phyloP scores from a whole-genome alignment of 441 rosid species.

The Mallotus repandus region DNA sequence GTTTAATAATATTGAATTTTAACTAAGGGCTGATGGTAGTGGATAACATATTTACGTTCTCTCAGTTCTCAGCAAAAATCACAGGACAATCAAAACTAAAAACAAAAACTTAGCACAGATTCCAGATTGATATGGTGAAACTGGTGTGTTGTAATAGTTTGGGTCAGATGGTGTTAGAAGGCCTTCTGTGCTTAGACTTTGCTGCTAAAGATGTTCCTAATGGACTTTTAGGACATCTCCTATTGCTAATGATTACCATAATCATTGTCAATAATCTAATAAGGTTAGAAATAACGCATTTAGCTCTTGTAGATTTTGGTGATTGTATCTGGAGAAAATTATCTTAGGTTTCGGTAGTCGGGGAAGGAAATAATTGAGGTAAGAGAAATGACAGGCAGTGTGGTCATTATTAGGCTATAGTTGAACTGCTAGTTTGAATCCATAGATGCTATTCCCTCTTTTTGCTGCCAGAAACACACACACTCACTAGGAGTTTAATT shows the following conservation, averaged over 20 bases:
- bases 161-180: neutral
- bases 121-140: neutral
- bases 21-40: too few relatives aligned
- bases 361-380: neutral
- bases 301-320: neutral
- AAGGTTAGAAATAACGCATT: neutral
- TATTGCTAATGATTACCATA: neutral
- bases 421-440: neutral
- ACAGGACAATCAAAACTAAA: too few relatives aligned
- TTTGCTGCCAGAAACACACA: slow-evolving; percentile 5
- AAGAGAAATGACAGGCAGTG: slow-evolving; percentile 12
- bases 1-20: too few relatives aligned
- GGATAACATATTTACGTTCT: too few relatives aligned
- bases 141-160: neutral
- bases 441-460: neutral
- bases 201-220: neutral
- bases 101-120: too few relatives aligned
- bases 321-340: neutral
- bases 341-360: neutral
- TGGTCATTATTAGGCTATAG: neutral
- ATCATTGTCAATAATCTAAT: neutral
- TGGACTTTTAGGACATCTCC: neutral
- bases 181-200: neutral
- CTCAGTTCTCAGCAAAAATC: too few relatives aligned
- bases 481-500: neutral